Conservation (phyloP, 305 asterid genomes). For the Ajuga reptans region DNA sequence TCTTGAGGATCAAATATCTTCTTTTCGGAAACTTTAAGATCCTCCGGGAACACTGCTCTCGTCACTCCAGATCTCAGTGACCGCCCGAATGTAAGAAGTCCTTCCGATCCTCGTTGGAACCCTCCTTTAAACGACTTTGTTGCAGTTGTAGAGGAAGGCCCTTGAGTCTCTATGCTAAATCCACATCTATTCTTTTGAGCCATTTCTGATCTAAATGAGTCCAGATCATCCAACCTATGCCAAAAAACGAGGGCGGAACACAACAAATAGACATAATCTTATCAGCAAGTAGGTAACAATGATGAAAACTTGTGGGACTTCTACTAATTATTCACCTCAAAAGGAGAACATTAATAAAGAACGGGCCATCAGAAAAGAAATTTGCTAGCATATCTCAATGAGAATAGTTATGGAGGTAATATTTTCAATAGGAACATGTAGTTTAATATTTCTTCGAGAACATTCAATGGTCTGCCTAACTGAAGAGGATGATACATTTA, state of each 20-base stretch:
- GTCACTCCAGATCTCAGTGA: conserved; percentile 70
- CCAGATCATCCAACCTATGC: conserved; percentile 57
- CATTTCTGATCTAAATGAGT: conserved; percentile 63
- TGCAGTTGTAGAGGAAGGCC: conserved; percentile 27
- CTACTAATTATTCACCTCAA: background rate
- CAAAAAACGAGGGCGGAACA: background rate
- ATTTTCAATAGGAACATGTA: background rate
- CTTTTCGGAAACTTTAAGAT: conserved; percentile 58
- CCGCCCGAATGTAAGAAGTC: conserved; percentile 69
- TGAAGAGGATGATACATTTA: background rate
- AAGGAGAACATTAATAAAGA: background rate
- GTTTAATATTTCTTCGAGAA: background rate
- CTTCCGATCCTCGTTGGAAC: conserved; percentile 68
- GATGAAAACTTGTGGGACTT: background rate
- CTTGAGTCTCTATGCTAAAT: conserved; percentile 54
- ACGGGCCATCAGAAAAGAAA: background rate
- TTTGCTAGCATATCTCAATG: background rate
- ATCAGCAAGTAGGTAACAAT: conserved; percentile 5
- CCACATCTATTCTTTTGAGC: conserved; percentile 50
- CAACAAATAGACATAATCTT: background rate
- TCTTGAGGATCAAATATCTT: conserved; percentile 92
- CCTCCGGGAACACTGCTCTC: conserved; percentile 86
- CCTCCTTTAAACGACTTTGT: conserved; percentile 60
- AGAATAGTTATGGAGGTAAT: background rate
- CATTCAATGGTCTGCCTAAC: background rate